Percentiles rank a stretch among this genome's conserved stretches.
phyloP scores from a whole-genome alignment of 495 filamentous ascomycete species.

The Podospora pseudoanserina region DNA sequence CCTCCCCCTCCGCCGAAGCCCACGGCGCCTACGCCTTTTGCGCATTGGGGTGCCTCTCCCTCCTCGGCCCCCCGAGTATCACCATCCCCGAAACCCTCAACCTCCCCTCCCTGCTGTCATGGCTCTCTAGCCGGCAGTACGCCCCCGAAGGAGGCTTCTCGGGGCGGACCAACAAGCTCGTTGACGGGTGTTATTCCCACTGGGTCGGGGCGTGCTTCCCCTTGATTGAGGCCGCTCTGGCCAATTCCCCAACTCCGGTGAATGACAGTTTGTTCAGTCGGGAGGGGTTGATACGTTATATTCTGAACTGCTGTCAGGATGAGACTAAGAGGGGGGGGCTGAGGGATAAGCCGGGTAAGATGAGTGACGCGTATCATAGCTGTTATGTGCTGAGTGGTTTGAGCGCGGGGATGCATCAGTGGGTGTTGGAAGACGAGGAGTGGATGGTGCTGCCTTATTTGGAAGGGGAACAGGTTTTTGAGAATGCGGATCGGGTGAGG shows the following conservation, averaged over 20 bases:
- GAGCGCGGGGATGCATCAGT: conserved; percentile 73
- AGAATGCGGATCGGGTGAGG: conserved; percentile 49
- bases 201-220: conserved; percentile 97
- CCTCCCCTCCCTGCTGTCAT: conserved; percentile 69
- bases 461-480: conserved; percentile 48
- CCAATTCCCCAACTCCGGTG: conserved; percentile 11
- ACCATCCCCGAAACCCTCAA: conserved; percentile 72
- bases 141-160: conserved; percentile 87
- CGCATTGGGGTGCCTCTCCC: conserved; percentile 78
- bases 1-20: conserved; percentile 76
- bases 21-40: conserved; percentile 98
- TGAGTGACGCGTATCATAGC: conserved; percentile 84
- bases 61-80: conserved; percentile 71
- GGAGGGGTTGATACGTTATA: conserved; percentile 81
- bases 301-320: conserved; percentile 81
- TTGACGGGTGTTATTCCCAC: conserved; percentile 96
- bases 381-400: conserved; percentile 87
- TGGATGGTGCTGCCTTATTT: conserved; percentile 58
- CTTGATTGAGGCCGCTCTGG: conserved; percentile 74
- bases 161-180: conserved; percentile 95
- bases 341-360: conserved; percentile 89
- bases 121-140: conserved; percentile 86
- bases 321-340: conserved; percentile 67
- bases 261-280: conserved; percentile 64
- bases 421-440: conserved; percentile 51